These are phyloP conservation scores for Sutorius australiensis DNA, from an alignment of 768 basidiomycete genomes.

Conservation along the genomic window DNA sequence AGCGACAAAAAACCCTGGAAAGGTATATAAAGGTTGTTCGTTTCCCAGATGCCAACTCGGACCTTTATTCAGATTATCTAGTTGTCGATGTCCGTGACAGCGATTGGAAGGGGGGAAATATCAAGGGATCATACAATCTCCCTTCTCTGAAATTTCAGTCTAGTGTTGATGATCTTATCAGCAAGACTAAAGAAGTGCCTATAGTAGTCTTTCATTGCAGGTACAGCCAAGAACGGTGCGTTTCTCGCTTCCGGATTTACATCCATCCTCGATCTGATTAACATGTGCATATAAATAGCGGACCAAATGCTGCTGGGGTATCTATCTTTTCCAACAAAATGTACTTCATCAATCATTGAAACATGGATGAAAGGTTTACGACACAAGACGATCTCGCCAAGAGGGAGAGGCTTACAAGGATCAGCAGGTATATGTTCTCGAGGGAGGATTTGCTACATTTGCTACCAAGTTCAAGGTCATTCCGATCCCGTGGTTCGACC, in stretches of 20 bases:
- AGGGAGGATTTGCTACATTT: slow-evolving; percentile 70
- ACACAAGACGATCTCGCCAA: slow-evolving; percentile 52
- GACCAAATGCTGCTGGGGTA: slow-evolving; percentile 76
- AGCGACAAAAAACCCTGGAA: slow-evolving; percentile 53
- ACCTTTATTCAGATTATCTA: slow-evolving; percentile 48
- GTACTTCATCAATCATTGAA: slow-evolving; percentile 3
- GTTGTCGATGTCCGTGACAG: slow-evolving; percentile 85
- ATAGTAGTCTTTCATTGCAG: slow-evolving; percentile 76
- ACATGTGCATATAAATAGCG: slow-evolving; percentile 39
- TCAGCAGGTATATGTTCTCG: slow-evolving; percentile 62
- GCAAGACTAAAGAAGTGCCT: slow-evolving; percentile 56
- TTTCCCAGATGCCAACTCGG: background rate
- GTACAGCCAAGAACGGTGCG: slow-evolving; percentile 72
- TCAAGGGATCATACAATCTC: slow-evolving; percentile 56
- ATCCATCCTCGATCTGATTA: slow-evolving; percentile 5
- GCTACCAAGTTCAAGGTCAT: slow-evolving; percentile 63
- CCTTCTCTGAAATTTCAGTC: slow-evolving; percentile 60
- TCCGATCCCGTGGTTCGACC: background rate
- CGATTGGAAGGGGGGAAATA: slow-evolving; percentile 77
- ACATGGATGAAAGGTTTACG: slow-evolving; percentile 50
- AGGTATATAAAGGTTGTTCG: slow-evolving; percentile 12
- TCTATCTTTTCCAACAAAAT: slow-evolving; percentile 12
- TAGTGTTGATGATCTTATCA: slow-evolving; percentile 56
- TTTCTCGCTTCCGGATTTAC: background rate
- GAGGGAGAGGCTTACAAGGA: slow-evolving; percentile 39